Conservation (phyloP, 2,329 filamentous ascomycete species). For the Neonectria faginata region DNA sequence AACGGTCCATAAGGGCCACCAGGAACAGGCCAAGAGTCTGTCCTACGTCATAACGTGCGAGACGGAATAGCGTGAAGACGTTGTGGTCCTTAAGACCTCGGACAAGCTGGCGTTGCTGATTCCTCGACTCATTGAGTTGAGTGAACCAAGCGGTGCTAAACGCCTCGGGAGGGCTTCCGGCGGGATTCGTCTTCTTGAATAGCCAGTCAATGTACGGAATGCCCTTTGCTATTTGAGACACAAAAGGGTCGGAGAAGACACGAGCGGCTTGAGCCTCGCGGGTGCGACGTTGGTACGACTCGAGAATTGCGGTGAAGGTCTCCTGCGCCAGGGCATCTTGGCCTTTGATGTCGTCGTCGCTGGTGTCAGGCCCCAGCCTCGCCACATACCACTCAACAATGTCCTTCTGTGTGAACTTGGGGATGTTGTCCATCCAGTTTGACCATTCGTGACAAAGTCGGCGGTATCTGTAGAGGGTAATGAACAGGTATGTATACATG, state of each 20-base stretch:
- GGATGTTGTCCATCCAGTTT: slow-evolving; percentile 35
- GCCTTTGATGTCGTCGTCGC: slow-evolving; percentile 18
- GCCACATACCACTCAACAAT: slow-evolving; percentile 32
- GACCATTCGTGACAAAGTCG: slow-evolving; percentile 34
- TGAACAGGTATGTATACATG: slow-evolving; percentile 32
- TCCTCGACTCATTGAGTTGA: slow-evolving; percentile 26
- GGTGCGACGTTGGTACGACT: slow-evolving; percentile 24
- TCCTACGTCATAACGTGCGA: slow-evolving; percentile 33
- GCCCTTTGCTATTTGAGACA: slow-evolving; percentile 26
- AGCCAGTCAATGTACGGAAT: slow-evolving; percentile 36
- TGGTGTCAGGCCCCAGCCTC: background rate
- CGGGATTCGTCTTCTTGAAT: slow-evolving; percentile 27
- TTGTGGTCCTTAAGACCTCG: slow-evolving; percentile 35
- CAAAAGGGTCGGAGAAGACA: slow-evolving; percentile 22
- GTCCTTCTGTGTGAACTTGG: slow-evolving; percentile 29
- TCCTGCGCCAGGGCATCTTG: slow-evolving; percentile 19
- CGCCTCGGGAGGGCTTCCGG: slow-evolving; percentile 4
- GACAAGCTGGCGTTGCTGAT: slow-evolving; percentile 28
- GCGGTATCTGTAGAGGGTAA: slow-evolving; percentile 27
- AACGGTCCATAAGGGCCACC: slow-evolving; percentile 36
- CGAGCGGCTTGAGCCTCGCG: slow-evolving; percentile 14
- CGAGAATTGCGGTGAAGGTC: slow-evolving; percentile 18
- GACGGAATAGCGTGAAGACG: slow-evolving; percentile 31
- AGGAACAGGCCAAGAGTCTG: slow-evolving; percentile 36
- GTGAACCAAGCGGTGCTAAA: slow-evolving; percentile 39